Base-by-base conservation (phyloP, 371 early-diverging fungal genomes). In the Lichtheimia hyalospora region DNA sequence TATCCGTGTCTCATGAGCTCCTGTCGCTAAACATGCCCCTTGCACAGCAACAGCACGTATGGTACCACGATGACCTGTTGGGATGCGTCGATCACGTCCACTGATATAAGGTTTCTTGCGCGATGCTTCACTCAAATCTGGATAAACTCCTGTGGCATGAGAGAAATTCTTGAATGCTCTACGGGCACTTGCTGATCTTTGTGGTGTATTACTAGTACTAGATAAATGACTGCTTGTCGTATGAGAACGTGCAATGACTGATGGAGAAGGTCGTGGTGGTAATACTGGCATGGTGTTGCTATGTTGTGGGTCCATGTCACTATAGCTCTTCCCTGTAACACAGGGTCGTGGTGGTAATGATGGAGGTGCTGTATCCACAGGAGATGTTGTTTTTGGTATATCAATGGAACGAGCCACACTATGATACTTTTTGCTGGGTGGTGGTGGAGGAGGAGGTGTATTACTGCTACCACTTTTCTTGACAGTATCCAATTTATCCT, bases 381-480 rank as follows among this genome's bases (percentile, higher is more conserved):
- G 8, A 41, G 67, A 16, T 18, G 58, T 13, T 20, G 63, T 53
- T 27, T 53, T 42, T 41, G 53, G 42, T 28, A 20, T 20, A 56
- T 39, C 54, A 46, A 49, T 24, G 58, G 61, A 46, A 13, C 61
- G 67, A 15, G 61, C 64, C 41, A 69, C 40, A 15, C 68, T 64
- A 42, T 74, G 75, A 42, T 75, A 75, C 56, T 75, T 78, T 60
- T 67, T 73, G 43, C 73, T 74, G 0, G 75, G 73, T 8, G 77
- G 74, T 12, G 75, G 75, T 6, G 75, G 75, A 1, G 75, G 73
- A n/a, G 75, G 73, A 3, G 73, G 79, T 3, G 69, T 68, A 18
- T 43, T 20, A 52, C 39, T 63, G 57, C 28, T 60, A 49, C 43
- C 16, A 46, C 49, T 24, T 56, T 51, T 62, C 60, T 21, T 54